Percentiles rank a stretch among this genome's conserved stretches.
Evolutionary conservation across 202 grass and related monocot species (phyloP).

Genomic region (Panicum virgatum): DNA sequence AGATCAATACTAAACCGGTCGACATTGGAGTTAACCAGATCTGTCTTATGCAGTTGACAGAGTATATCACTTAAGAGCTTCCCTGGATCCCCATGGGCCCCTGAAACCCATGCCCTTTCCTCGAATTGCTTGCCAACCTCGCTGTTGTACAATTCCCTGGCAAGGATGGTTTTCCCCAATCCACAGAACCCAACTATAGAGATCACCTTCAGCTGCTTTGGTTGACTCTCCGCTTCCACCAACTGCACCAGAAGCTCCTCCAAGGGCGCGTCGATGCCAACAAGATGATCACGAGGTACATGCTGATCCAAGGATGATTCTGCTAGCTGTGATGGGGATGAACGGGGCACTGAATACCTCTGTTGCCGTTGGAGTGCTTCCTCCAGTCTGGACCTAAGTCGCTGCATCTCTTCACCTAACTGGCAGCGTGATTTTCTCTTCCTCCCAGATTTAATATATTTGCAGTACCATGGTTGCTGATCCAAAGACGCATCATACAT

Average conservation of each 20-base stretch:
- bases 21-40: not conserved
- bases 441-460: not conserved
- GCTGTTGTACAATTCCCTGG: not conserved
- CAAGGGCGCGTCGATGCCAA: not conserved
- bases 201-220: conserved; percentile 17
- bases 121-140: not conserved
- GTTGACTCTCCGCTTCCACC: not conserved
- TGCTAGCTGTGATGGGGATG: not conserved
- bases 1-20: not conserved
- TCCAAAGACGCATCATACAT: not conserved
- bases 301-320: not conserved
- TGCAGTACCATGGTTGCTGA: not conserved
- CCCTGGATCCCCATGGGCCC: not conserved
- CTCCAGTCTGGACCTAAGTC: not conserved
- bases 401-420: not conserved
- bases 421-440: conserved; percentile 6
- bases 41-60: not conserved
- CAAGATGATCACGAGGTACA: not conserved
- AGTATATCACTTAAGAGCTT: conserved; percentile 12
- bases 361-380: conserved; percentile 1
- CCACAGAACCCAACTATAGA: conserved; percentile 24
- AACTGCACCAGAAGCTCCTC: conserved; percentile 1
- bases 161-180: conserved; percentile 14
- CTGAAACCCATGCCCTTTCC: conserved; percentile 22
- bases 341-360: not conserved